phyloP scores from a whole-genome alignment of 2,329 filamentous ascomycete genomes.

The Talaromyces sp. region DNA sequence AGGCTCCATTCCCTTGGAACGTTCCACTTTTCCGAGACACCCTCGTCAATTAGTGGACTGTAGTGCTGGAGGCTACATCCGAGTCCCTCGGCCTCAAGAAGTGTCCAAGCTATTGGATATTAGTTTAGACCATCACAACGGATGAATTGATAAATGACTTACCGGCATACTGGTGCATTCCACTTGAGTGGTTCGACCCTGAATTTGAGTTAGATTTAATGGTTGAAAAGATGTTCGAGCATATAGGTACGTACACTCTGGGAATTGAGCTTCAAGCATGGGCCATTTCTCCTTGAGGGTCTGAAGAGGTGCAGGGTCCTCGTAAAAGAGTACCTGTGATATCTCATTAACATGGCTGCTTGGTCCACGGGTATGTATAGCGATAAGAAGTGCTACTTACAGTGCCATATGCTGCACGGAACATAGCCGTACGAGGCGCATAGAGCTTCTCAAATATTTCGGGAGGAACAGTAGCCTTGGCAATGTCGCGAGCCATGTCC shows the following conservation, averaged over 20 bases:
- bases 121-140: no score
- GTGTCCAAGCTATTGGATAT: conserved; percentile 60
- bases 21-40: conserved; percentile 67
- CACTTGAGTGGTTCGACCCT: conserved; percentile 70
- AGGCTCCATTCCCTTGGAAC: conserved; percentile 72
- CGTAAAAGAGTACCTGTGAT: conserved; percentile 81
- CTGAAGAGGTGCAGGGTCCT: conserved; percentile 56
- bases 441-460: conserved; percentile 43
- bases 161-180: conserved; percentile 70
- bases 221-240: background rate
- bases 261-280: background rate
- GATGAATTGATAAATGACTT: background rate
- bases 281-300: background rate
- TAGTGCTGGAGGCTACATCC: conserved; percentile 88
- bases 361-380: background rate
- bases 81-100: conserved; percentile 76
- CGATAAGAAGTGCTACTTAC: background rate
- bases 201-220: no score
- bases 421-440: conserved; percentile 48
- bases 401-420: conserved; percentile 74
- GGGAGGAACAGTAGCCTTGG: conserved; percentile 67
- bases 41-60: conserved; percentile 77
- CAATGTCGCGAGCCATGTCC: conserved; percentile 51
- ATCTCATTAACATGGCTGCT: background rate
- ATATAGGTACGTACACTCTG: background rate